Evolutionary conservation across 805 yeast species (phyloP).

Genomic region (Wickerhamia fluorescens): DNA sequence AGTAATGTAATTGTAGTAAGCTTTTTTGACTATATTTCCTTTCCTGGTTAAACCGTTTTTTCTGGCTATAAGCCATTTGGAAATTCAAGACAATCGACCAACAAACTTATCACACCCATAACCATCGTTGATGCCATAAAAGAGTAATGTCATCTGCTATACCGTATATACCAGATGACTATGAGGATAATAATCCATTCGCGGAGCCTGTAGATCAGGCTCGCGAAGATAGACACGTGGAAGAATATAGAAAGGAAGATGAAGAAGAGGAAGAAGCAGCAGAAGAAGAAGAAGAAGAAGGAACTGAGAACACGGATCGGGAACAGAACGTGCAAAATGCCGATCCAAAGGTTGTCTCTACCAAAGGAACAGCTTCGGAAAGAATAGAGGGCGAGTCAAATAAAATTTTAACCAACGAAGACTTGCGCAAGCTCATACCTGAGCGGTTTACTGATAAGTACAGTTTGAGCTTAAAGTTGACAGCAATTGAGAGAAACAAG

Average conservation of each 20-base stretch:
- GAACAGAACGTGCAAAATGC: background rate
- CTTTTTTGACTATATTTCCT: no score
- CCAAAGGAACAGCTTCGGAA: background rate
- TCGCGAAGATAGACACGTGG: background rate
- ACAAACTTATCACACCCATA: no score
- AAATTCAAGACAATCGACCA: no score
- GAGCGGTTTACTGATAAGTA: slow-evolving; percentile 41
- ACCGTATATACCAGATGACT: slow-evolving; percentile 17
- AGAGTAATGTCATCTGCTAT: slow-evolving; percentile 4
- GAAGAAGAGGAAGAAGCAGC: slow-evolving; percentile 5
- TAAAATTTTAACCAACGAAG: slow-evolving; percentile 27
- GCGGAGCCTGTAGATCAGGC: slow-evolving; percentile 22
- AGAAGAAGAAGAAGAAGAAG: slow-evolving; percentile 13
- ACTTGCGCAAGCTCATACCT: slow-evolving; percentile 41
- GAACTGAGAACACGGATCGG: background rate
- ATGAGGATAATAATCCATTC: slow-evolving; percentile 38
- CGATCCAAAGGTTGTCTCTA: background rate
- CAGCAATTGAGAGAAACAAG: slow-evolving; percentile 64
- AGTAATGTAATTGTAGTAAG: no score
- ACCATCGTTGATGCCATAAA: background rate
- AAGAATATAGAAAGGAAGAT: slow-evolving; percentile 2
- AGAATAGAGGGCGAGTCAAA: background rate
- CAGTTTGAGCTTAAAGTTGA: slow-evolving; percentile 47
- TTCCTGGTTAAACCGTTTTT: no score
- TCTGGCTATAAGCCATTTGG: no score